Conservation (phyloP, 1,284 basidiomycete species). For the Athelia psychrophila region DNA sequence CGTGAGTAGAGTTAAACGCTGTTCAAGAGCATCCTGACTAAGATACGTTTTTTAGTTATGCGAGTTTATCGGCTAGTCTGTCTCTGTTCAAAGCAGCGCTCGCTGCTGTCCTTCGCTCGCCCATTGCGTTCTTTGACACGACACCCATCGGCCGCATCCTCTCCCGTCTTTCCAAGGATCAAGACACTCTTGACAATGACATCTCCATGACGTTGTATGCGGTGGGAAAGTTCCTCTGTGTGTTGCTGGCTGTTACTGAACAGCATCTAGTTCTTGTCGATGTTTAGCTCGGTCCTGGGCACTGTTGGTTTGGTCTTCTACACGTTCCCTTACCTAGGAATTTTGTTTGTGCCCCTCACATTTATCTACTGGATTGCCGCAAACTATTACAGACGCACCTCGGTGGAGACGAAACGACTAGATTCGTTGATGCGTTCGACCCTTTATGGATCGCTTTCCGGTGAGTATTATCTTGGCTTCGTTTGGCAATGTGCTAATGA, state of each 20-base stretch:
- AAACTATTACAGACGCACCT: constrained; percentile 52
- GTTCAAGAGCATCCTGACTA: neutral
- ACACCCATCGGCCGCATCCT: constrained; percentile 67
- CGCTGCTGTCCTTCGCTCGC: constrained; percentile 58
- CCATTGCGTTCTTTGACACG: constrained; percentile 79
- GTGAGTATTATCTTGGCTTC: constrained; percentile 12
- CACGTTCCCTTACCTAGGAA: constrained; percentile 59
- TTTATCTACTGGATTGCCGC: constrained; percentile 48
- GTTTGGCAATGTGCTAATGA: neutral
- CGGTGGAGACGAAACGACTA: constrained; percentile 66
- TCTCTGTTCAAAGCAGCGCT: constrained; percentile 60
- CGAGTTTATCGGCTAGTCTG: constrained; percentile 55
- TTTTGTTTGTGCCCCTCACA: constrained; percentile 52
- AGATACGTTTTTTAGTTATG: constrained; percentile 39
- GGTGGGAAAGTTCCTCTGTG: constrained; percentile 16
- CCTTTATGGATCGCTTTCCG: constrained; percentile 55
- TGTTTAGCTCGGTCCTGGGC: neutral
- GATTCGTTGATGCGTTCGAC: constrained; percentile 68
- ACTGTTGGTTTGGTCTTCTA: constrained; percentile 49
- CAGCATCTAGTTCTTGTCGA: neutral
- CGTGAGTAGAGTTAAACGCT: constrained; percentile 31
- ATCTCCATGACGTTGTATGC: constrained; percentile 40
- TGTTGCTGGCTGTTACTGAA: neutral
- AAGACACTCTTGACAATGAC: constrained; percentile 49
- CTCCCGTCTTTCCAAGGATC: constrained; percentile 62